Conservation (phyloP, 495 filamentous ascomycete genomes). For the Cercophora sp. region DNA sequence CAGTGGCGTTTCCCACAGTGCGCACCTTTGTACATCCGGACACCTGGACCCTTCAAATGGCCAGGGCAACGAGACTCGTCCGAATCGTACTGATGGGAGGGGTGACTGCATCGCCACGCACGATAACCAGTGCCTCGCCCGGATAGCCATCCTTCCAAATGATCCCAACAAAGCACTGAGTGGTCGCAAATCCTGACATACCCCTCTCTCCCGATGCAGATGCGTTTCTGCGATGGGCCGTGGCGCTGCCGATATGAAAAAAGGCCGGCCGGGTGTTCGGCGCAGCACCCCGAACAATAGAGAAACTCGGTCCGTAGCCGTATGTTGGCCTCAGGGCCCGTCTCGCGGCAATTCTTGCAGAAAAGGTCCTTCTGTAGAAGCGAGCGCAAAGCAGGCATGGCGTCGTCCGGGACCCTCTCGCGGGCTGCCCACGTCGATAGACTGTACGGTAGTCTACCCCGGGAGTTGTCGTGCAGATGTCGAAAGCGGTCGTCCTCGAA, state of each 20-base stretch:
- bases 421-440: neutral
- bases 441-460: neutral
- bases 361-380: slow-evolving; percentile 2
- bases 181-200: slow-evolving; percentile 3
- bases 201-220: slow-evolving; percentile 1
- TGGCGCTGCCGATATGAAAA: neutral
- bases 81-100: neutral
- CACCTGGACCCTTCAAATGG: neutral
- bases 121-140: neutral
- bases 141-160: neutral
- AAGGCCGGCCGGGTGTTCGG: slow-evolving; percentile 1
- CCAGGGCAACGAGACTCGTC: neutral
- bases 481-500: neutral
- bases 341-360: slow-evolving; percentile 1
- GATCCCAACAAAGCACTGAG: neutral
- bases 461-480: neutral
- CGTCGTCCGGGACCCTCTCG: neutral
- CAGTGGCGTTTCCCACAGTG: neutral
- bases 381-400: neutral
- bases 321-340: neutral
- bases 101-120: neutral
- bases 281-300: neutral
- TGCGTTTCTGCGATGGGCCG: neutral
- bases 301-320: slow-evolving; percentile 1
- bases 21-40: neutral